These are phyloP conservation scores for Penicillium soppii DNA, from an alignment of 495 filamentous ascomycete genomes.

Conservation along the genomic window DNA sequence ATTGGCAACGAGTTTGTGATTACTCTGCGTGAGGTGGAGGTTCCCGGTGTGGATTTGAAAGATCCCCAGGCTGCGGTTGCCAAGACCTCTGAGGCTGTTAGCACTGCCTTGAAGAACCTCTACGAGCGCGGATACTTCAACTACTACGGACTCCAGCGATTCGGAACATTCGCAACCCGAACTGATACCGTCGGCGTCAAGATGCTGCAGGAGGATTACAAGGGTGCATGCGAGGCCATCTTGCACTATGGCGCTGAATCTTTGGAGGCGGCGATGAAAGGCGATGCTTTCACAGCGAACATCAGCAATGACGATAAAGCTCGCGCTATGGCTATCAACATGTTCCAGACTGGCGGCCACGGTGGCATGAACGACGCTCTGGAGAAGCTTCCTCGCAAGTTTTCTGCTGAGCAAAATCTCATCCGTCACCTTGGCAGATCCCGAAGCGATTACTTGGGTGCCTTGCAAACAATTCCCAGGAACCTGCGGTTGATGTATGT, in stretches of 20 bases:
- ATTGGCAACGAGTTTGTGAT: constrained; percentile 89
- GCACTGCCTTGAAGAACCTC: constrained; percentile 52
- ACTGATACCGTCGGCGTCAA: constrained; percentile 81
- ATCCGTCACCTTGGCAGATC: constrained; percentile 66
- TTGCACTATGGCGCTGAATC: constrained; percentile 60
- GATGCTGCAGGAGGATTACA: constrained; percentile 76
- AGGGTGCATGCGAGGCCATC: constrained; percentile 73
- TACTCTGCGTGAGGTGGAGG: constrained; percentile 78
- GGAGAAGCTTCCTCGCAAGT: constrained; percentile 72
- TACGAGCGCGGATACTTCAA: constrained; percentile 80
- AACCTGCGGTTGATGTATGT: constrained; percentile 90
- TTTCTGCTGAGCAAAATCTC: constrained; percentile 72
- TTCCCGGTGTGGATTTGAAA: constrained; percentile 48
- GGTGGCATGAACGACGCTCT: constrained; percentile 56
- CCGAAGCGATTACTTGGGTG: constrained; percentile 69
- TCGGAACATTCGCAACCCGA: constrained; percentile 77
- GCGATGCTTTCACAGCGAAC: constrained; percentile 32
- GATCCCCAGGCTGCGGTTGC: constrained; percentile 34
- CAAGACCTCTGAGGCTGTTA: constrained; percentile 55
- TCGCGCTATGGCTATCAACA: constrained; percentile 71
- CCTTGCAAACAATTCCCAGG: constrained; percentile 71
- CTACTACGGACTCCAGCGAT: constrained; percentile 93
- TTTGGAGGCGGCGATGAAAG: constrained; percentile 45
- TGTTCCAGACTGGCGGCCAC: constrained; percentile 54
- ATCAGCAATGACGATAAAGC: constrained; percentile 69